These are phyloP conservation scores for Lodderomyces jiufengensis DNA, from an alignment of 1,139 yeast genomes.

Conservation along the genomic window DNA sequence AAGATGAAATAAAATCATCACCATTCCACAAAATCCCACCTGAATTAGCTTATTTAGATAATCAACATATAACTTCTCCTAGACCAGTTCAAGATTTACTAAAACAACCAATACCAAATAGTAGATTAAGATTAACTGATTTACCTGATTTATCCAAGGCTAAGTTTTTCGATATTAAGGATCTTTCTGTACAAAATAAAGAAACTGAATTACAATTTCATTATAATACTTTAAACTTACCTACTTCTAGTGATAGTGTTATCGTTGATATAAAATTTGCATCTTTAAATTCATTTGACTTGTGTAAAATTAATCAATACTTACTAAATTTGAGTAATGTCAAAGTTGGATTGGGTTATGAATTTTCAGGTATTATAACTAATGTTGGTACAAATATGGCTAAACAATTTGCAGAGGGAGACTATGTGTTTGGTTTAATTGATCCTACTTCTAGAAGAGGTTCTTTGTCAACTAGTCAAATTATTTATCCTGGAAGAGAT, in stretches of 20 bases:
- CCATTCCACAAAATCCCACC: slow-evolving; percentile 45
- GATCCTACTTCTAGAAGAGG: slow-evolving; percentile 37
- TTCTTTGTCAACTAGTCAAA: slow-evolving; percentile 32
- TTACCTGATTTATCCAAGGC: slow-evolving; percentile 25
- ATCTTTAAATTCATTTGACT: slow-evolving; percentile 37
- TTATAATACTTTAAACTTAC: slow-evolving; percentile 37
- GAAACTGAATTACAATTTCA: slow-evolving; percentile 43
- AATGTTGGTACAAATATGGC: slow-evolving; percentile 30
- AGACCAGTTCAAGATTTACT: slow-evolving; percentile 12
- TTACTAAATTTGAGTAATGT: slow-evolving; percentile 34
- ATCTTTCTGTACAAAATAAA: slow-evolving; percentile 40
- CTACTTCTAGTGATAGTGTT: slow-evolving; percentile 29
- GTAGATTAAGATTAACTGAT: slow-evolving; percentile 9
- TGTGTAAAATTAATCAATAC: slow-evolving; percentile 37
- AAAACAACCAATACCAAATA: slow-evolving; percentile 7
- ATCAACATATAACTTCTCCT: slow-evolving; percentile 15
- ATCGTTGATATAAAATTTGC: slow-evolving; percentile 39
- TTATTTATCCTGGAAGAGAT: slow-evolving; percentile 34
- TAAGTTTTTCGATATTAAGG: slow-evolving; percentile 36
- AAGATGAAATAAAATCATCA: slow-evolving; percentile 24
- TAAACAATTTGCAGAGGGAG: slow-evolving; percentile 28
- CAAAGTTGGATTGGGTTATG: slow-evolving; percentile 43
- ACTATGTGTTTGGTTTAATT: slow-evolving; percentile 35
- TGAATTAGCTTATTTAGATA: slow-evolving; percentile 38
- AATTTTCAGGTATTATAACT: slow-evolving; percentile 35